Conservation (phyloP, 169 alveolate genomes). For the Eimeria acervulina region DNA sequence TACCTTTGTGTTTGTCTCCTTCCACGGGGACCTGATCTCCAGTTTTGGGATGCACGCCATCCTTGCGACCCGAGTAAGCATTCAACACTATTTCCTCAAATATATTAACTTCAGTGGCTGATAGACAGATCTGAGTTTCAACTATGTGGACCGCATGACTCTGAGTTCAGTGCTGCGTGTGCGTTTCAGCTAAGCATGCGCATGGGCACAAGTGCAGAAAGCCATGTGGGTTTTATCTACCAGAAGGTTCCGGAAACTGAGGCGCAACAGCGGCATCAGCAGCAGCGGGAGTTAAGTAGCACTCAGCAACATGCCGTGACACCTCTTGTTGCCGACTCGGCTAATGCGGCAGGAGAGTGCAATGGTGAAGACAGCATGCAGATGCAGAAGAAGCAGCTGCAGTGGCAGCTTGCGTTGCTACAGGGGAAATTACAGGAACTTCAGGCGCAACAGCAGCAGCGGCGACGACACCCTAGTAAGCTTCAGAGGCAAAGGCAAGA, state of each 20-base stretch:
- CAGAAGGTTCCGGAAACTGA: constrained; percentile 17
- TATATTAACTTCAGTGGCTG: neutral
- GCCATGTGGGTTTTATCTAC: constrained; percentile 79
- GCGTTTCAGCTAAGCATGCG: constrained; percentile 74
- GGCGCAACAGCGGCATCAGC: neutral
- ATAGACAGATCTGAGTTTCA: neutral
- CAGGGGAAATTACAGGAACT: neutral
- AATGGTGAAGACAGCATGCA: neutral
- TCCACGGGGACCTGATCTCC: constrained; percentile 74
- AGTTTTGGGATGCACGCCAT: constrained; percentile 62
- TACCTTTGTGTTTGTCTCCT: constrained; percentile 73
- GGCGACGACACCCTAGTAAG: neutral
- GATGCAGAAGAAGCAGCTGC: constrained; percentile 28
- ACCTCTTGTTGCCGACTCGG: constrained; percentile 10
- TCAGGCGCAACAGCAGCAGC: constrained; percentile 32
- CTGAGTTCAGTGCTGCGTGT: neutral
- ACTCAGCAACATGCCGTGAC: neutral
- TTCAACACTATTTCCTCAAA: neutral
- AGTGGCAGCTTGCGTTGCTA: constrained; percentile 5
- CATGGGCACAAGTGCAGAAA: constrained; percentile 79
- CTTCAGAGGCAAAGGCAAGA: constrained; percentile 42
- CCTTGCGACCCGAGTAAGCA: constrained; percentile 50
- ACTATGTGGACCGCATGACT: neutral
- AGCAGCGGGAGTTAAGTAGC: neutral
- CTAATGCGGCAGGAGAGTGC: constrained; percentile 1